Conservation (phyloP, 345 rosid genomes). For the Balakata baccata region DNA sequence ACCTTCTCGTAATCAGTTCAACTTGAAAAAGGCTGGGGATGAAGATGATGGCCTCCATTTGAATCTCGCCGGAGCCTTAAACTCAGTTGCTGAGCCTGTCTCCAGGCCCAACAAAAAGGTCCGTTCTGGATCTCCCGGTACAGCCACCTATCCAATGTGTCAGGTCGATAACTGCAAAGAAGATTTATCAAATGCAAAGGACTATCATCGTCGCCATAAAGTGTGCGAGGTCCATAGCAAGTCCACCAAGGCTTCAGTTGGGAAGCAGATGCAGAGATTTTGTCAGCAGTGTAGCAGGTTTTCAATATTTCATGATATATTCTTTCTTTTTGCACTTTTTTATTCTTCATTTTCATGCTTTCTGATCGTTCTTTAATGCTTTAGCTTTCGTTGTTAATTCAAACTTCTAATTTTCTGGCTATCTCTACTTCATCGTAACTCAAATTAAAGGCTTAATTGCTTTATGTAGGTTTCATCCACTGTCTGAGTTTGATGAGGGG, state of each 20-base stretch:
- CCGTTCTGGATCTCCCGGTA: slow-evolving; percentile 72
- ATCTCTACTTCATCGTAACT: background rate
- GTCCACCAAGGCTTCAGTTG: slow-evolving; percentile 67
- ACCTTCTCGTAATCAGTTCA: slow-evolving; percentile 20
- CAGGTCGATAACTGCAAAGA: slow-evolving; percentile 84
- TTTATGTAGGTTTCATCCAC: slow-evolving; percentile 64
- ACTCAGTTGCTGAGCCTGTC: slow-evolving; percentile 44
- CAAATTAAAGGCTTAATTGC: background rate
- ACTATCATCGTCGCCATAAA: slow-evolving; percentile 87
- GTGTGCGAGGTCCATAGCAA: slow-evolving; percentile 89
- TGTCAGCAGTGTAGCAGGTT: slow-evolving; percentile 99
- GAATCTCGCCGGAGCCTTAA: slow-evolving; percentile 62
- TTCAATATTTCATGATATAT: background rate
- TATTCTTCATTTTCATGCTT: background rate
- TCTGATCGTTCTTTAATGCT: background rate
- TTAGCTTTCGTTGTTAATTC: background rate
- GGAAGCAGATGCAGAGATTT: slow-evolving; percentile 91
- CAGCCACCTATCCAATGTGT: slow-evolving; percentile 62
- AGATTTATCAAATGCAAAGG: slow-evolving; percentile 75
- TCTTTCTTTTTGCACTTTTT: background rate
- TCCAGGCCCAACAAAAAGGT: slow-evolving; percentile 66
- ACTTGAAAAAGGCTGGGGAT: slow-evolving; percentile 17
- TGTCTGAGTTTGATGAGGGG: slow-evolving; percentile 82
- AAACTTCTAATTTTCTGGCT: background rate
- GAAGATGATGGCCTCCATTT: slow-evolving; percentile 59